Percentiles rank a stretch among this genome's conserved stretches.
These are phyloP conservation scores for Coemansia sp. DNA, from an alignment of 192 early-diverging fungal species.

Conservation along the genomic window DNA sequence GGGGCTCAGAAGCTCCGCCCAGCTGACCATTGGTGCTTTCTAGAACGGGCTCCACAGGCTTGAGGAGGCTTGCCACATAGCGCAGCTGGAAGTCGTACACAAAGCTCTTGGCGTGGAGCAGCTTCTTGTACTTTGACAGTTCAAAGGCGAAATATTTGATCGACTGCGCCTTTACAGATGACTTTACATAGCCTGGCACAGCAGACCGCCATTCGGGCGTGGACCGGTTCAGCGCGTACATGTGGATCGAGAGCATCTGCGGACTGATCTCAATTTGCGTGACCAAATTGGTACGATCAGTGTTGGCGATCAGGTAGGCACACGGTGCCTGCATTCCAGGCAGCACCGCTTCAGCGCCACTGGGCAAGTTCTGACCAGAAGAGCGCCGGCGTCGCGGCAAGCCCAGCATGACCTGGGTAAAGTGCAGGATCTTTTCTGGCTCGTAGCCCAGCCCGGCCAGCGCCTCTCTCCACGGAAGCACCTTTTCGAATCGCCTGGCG, in stretches of 20 bases:
- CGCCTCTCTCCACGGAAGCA: conserved; percentile 36
- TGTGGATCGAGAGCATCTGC: conserved; percentile 50
- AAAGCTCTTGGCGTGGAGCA: conserved; percentile 57
- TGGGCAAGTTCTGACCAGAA: background rate
- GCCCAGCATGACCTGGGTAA: conserved; percentile 29
- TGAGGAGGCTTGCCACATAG: conserved; percentile 41
- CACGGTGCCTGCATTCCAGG: conserved; percentile 44
- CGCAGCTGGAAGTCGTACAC: conserved; percentile 60
- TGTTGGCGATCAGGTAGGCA: conserved; percentile 52
- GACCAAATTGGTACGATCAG: conserved; percentile 49
- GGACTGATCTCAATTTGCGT: conserved; percentile 51
- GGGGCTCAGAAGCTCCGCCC: background rate
- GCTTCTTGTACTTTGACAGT: conserved; percentile 56
- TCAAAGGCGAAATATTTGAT: conserved; percentile 56
- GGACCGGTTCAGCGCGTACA: conserved; percentile 53
- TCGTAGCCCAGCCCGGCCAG: conserved; percentile 40
- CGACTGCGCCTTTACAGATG: conserved; percentile 41
- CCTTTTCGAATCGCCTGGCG: conserved; percentile 42
- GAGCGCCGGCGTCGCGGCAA: conserved; percentile 15
- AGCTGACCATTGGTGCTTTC: background rate
- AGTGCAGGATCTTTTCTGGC: conserved; percentile 19
- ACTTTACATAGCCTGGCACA: conserved; percentile 49
- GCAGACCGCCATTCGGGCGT: conserved; percentile 54
- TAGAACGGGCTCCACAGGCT: conserved; percentile 12
- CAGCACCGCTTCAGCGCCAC: conserved; percentile 15